Percentiles rank a stretch among this genome's conserved stretches.
Conservation (phyloP, 352 stramenopile genomes). For the Globisporangium emineosum region DNA sequence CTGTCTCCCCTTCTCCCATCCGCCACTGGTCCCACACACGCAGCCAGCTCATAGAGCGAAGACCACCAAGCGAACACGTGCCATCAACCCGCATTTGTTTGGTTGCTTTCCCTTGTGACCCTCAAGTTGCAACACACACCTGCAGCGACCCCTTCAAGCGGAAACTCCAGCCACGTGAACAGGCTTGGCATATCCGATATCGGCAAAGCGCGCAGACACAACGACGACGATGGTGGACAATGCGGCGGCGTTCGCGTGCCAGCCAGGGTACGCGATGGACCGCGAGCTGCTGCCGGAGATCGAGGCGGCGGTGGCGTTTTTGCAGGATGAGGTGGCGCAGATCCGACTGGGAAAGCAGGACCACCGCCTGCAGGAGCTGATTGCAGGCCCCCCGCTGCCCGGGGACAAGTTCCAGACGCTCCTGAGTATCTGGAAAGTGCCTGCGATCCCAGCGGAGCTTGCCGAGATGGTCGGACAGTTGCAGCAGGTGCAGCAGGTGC, state of each 20-base stretch:
- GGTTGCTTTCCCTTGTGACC: too few species aligned
- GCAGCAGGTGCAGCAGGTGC: slow-evolving; percentile 31
- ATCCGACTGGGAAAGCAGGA: slow-evolving; percentile 41
- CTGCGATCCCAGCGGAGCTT: slow-evolving; percentile 31
- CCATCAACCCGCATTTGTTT: too few species aligned
- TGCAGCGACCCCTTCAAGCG: too few species aligned
- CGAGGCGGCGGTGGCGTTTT: slow-evolving; percentile 49
- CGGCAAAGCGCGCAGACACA: too few species aligned
- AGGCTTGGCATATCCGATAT: too few species aligned
- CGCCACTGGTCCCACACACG: too few species aligned
- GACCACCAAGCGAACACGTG: too few species aligned
- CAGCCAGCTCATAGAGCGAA: too few species aligned
- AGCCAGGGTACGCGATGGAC: slow-evolving; percentile 8
- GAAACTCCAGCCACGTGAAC: too few species aligned
- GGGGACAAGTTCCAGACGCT: slow-evolving; percentile 44
- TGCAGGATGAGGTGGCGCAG: slow-evolving; percentile 49
- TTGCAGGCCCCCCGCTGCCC: slow-evolving; percentile 38
- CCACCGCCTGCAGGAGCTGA: slow-evolving; percentile 28
- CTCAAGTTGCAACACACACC: too few species aligned
- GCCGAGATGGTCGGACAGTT: slow-evolving; percentile 38
- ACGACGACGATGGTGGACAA: background rate
- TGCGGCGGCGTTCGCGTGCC: slow-evolving; percentile 11
- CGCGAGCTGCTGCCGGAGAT: slow-evolving; percentile 45
- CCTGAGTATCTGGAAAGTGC: slow-evolving; percentile 44
- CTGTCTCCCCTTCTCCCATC: too few species aligned